Percentiles rank a stretch among this genome's conserved stretches.
Conservation (phyloP, 1,284 basidiomycete genomes). For the Rhodofomes roseus region DNA sequence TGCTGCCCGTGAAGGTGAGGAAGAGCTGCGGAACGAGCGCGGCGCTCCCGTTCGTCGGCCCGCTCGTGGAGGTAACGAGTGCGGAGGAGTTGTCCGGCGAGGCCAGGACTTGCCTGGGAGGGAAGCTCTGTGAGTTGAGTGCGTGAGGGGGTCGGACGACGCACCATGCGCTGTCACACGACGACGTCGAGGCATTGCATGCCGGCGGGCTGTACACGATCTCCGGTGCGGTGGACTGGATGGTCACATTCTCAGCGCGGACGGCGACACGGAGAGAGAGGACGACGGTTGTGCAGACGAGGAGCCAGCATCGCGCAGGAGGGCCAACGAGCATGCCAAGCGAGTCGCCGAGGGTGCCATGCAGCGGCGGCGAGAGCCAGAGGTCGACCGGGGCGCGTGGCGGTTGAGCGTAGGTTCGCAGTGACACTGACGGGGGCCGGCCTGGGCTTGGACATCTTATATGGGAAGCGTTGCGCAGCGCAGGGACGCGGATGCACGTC, state of each 20-base stretch:
- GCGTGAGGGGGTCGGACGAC: constrained; percentile 1
- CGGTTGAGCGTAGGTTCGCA: neutral
- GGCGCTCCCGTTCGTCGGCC: constrained; percentile 19
- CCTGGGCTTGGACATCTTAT: neutral
- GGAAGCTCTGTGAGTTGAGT: neutral
- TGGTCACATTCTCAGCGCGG: constrained; percentile 18
- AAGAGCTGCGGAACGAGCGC: constrained; percentile 28
- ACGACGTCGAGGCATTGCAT: constrained; percentile 19
- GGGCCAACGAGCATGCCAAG: constrained; percentile 6
- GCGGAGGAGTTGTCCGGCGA: constrained; percentile 20
- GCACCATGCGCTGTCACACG: constrained; percentile 26
- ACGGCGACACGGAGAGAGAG: neutral
- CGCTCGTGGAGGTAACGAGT: constrained; percentile 26
- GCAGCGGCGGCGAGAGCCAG: neutral
- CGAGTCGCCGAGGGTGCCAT: neutral
- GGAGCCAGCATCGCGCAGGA: constrained; percentile 7
- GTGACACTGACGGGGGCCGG: neutral
- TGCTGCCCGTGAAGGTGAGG: constrained; percentile 24
- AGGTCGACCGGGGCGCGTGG: neutral
- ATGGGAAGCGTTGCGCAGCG: neutral
- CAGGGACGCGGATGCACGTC: neutral
- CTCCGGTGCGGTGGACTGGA: constrained; percentile 25
- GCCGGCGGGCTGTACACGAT: constrained; percentile 27
- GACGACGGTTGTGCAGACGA: constrained; percentile 6
- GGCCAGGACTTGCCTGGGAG: constrained; percentile 22